These are phyloP conservation scores for Leccinum subrobustum DNA, from an alignment of 1,284 basidiomycete genomes.

Conservation along the genomic window DNA sequence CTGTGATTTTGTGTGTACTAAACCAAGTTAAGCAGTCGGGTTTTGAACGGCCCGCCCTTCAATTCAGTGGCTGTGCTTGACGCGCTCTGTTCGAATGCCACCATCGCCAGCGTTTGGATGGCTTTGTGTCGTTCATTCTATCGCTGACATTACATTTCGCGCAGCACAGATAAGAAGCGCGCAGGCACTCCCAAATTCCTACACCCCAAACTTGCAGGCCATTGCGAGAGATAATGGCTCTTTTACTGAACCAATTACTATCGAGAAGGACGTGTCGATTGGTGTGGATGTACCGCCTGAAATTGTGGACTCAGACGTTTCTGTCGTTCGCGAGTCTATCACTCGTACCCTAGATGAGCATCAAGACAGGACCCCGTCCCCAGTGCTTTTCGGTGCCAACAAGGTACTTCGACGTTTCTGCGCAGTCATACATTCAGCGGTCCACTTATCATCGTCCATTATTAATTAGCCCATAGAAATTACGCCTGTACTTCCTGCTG, in stretches of 20 bases:
- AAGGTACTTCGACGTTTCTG: slow-evolving; percentile 4
- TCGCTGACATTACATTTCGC: slow-evolving; percentile 58
- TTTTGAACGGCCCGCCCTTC: slow-evolving; percentile 11
- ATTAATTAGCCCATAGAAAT: slow-evolving; percentile 13
- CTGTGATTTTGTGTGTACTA: background rate
- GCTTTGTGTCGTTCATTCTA: slow-evolving; percentile 61
- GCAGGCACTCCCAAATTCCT: slow-evolving; percentile 35
- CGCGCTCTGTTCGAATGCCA: slow-evolving; percentile 46
- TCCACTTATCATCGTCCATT: background rate
- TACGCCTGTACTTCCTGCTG: background rate
- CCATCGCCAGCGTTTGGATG: slow-evolving; percentile 69
- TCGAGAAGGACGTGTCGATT: background rate
- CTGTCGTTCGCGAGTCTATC: background rate
- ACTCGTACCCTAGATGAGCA: background rate
- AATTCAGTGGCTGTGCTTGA: slow-evolving; percentile 11
- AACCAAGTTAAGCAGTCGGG: slow-evolving; percentile 3
- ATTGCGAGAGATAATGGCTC: background rate
- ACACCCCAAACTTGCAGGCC: background rate
- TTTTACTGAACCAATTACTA: background rate
- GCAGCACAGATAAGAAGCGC: slow-evolving; percentile 56
- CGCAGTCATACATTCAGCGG: background rate
- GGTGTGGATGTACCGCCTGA: background rate
- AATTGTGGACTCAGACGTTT: background rate
- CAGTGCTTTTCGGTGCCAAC: background rate
- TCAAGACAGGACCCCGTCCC: background rate